These are phyloP conservation scores for Alternaria arbusti DNA, from an alignment of 2,329 filamentous ascomycete species.

Conservation along the genomic window DNA sequence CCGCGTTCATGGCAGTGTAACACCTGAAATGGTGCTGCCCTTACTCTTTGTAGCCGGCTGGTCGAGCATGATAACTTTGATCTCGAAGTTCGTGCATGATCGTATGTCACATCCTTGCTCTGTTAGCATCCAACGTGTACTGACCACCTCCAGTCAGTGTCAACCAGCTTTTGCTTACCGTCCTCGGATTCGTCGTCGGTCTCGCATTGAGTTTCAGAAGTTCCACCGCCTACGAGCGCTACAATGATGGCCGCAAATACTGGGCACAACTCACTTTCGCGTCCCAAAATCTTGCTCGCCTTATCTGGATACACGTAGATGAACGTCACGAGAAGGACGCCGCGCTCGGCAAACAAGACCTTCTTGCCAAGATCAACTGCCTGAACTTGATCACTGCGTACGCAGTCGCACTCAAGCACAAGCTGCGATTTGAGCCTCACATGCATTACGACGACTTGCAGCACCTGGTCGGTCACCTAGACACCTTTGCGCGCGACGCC, in stretches of 20 bases:
- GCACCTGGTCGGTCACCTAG: slow-evolving; percentile 72
- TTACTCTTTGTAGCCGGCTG: slow-evolving; percentile 68
- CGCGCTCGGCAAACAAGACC: slow-evolving; percentile 65
- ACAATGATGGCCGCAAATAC: slow-evolving; percentile 65
- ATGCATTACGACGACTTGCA: slow-evolving; percentile 75
- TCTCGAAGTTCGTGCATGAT: slow-evolving; percentile 50
- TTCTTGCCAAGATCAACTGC: slow-evolving; percentile 68
- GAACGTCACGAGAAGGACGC: slow-evolving; percentile 60
- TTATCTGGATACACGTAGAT: slow-evolving; percentile 80
- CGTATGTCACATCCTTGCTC: slow-evolving; percentile 17
- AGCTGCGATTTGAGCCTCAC: slow-evolving; percentile 81
- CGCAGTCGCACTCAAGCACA: slow-evolving; percentile 77
- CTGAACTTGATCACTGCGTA: slow-evolving; percentile 82
- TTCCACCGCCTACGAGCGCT: slow-evolving; percentile 77
- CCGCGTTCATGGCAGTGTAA: slow-evolving; percentile 74
- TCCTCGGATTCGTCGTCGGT: slow-evolving; percentile 82
- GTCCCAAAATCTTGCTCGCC: slow-evolving; percentile 66
- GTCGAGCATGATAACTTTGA: slow-evolving; percentile 68
- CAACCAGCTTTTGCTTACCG: slow-evolving; percentile 71
- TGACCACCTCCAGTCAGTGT: slow-evolving; percentile 57
- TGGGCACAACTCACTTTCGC: slow-evolving; percentile 65
- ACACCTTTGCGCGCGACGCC: slow-evolving; percentile 71
- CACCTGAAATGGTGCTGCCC: slow-evolving; percentile 76
- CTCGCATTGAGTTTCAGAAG: slow-evolving; percentile 76
- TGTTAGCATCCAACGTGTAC: background rate